Base-by-base conservation (phyloP, 345 rosid genomes). In the Clausena lansium region DNA sequence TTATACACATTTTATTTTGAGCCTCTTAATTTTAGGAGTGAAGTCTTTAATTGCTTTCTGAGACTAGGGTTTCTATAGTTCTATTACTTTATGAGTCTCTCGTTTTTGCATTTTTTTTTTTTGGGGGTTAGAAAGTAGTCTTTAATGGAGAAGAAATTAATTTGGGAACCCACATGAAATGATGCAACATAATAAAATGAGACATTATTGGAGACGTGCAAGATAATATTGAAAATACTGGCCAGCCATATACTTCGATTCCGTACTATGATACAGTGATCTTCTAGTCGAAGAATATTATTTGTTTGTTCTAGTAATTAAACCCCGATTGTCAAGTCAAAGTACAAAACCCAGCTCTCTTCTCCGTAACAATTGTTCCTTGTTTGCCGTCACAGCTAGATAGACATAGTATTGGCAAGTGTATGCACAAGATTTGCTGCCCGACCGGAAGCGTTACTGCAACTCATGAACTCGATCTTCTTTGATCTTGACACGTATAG, bases 241-340 rank as follows among this genome's bases (percentile, higher is more conserved):
- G 28, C 47, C 71, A 22, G 64, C 38, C 38, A 61, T 19, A 61
- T 22, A 25, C 9, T 47, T 32, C 25, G 19, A 13, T n/a, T 75
- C 71, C 78, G 35, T 65, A 75, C 71, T 14, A 52, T 52, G 52
- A 32, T 27, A 33, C 52, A 6, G 3, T 24, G 8, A 27, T 50
- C 52, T 65, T 65, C 45, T 50, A 33, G 52, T 52, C 64, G 77
- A 41, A 74, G 77, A 61, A 74, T 63, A 47, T 63, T 63, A 45
- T 11, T 10, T 52, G 71, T 65, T 75, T 30, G 39, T 30, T 32
- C 35, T 11, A 54, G 4, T 28, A 27, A 27, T 45, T 45, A 45
- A 45, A 35, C 33, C 57, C 55, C 59, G 13, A 4, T 9, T 7
- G 38, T 70, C 36, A 3, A 17, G 59, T 50, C 60, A 52, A 30